Conservation (phyloP, 345 rosid species). For the Carallia brachiata region DNA sequence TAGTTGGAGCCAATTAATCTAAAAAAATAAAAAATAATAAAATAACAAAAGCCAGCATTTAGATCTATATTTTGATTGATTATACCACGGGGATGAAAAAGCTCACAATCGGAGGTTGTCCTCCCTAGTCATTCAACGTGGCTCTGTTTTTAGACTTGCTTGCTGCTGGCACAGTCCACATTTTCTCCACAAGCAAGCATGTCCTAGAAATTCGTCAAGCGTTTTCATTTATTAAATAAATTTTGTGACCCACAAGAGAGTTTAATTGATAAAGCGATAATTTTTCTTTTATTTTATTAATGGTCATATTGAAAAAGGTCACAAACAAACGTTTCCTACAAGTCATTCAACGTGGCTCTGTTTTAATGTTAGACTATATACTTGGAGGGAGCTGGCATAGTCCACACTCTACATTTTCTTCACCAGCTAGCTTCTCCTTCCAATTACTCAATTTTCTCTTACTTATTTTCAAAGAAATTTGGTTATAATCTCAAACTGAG, state of each 20-base stretch:
- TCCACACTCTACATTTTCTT: neutral
- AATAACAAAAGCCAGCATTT: neutral
- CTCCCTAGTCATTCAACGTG: neutral
- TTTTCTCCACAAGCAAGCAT: no score
- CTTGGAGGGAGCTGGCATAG: neutral
- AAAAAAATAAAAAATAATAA: no score
- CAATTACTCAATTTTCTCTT: neutral
- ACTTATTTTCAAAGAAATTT: neutral
- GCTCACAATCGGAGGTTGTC: neutral
- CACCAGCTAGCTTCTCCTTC: neutral
- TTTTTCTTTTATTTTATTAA: no score
- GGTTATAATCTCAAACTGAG: neutral
- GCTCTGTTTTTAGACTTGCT: neutral
- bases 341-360: slow-evolving; percentile 7
- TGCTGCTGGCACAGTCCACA: neutral
- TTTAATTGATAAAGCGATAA: no score
- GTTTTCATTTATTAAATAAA: neutral
- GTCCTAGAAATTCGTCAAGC: no score
- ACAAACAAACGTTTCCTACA: neutral
- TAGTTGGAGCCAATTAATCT: no score
- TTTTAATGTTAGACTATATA: neutral
- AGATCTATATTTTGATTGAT: neutral
- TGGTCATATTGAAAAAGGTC: no score
- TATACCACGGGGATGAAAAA: neutral
- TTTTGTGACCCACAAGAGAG: no score